Base-by-base conservation (phyloP, 305 asterid species). In the Withania somnifera region DNA sequence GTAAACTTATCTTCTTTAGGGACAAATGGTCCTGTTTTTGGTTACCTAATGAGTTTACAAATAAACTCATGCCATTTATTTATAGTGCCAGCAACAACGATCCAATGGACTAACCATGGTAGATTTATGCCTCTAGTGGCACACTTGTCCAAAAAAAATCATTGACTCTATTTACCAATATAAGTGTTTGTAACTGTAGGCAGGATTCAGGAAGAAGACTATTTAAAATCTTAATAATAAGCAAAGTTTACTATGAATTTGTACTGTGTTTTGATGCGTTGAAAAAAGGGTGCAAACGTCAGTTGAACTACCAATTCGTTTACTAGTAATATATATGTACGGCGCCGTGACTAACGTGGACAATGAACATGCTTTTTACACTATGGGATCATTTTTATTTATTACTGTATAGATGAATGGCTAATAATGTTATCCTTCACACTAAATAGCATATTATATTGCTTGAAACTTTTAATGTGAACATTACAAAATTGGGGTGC, bases 1-100 rank as follows among this genome's bases (percentile, higher is more conserved):
- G 89, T 90, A 89, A 81, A 84, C 84, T 89, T n/a, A 85, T 69
- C 82, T 56, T 86, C 79, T 84, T 88, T 79, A 56, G 51, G 67
- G 79, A 9, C 77, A 57, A 58, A 24, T 30, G 40, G 89, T 85
- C 84, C 57, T 79, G 26, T 89, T 93, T 89, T 92, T 91, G 95
- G 90, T 91, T 14, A 92, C 96, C 98, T 94, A 94, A 90, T 89
- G 84, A 87, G 19, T 75, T 52, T 52, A 67, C 67, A 60, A 24
- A 54, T 75, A 26, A 26, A 81, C 69, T 56, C 60, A 81, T 77
- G 84, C 82, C 85, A 68, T 47, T 47, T 45, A 73, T 73, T 47
- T 73, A 73, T 73, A 73, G n/a, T 47, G 42, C 38, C 3, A 24
- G 5, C 4, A 63, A 64, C 15, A 64, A 45, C 42, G 38, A 22